phyloP scores from a whole-genome alignment of 192 early-diverging fungal genomes.

The Podochytrium sp. region DNA sequence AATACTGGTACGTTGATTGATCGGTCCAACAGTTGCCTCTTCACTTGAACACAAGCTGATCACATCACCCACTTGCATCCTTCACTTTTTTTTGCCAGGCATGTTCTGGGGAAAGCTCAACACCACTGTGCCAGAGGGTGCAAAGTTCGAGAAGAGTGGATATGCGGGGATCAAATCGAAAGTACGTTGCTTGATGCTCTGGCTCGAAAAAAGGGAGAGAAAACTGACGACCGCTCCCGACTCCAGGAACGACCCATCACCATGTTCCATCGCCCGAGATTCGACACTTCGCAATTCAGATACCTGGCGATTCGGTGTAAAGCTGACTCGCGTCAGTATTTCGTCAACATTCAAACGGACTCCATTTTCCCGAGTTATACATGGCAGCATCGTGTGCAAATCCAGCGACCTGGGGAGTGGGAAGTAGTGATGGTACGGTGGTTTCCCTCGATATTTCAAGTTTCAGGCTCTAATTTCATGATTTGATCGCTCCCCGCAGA shows the following conservation, averaged over 20 bases:
- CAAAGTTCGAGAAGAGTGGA: conserved; percentile 77
- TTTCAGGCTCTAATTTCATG: too few species aligned
- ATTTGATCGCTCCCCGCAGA: conserved; percentile 57
- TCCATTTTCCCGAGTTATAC: conserved; percentile 81
- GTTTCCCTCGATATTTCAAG: not conserved
- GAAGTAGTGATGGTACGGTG: conserved; percentile 78
- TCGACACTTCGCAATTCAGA: conserved; percentile 84
- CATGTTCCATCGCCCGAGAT: conserved; percentile 75
- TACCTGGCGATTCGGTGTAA: conserved; percentile 81
- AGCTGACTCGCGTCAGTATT: conserved; percentile 85
- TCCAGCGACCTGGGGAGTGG: conserved; percentile 88
- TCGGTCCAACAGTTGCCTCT: too few species aligned
- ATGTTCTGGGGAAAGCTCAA: conserved; percentile 84
- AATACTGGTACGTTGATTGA: conserved; percentile 51
- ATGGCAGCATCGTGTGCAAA: conserved; percentile 91
- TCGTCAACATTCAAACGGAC: conserved; percentile 93
- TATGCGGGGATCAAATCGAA: conserved; percentile 90
- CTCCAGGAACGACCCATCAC: conserved; percentile 63
- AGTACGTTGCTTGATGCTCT: conserved; percentile 40
- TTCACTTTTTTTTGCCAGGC: conserved; percentile 43
- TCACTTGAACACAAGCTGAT: too few species aligned
- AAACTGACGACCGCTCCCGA: not conserved
- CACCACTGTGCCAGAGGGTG: conserved; percentile 73
- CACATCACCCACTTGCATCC: too few species aligned
- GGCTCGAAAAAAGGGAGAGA: not conserved